Conservation (phyloP, 2,329 filamentous ascomycete genomes). For the Teratosphaeria zuluensis region DNA sequence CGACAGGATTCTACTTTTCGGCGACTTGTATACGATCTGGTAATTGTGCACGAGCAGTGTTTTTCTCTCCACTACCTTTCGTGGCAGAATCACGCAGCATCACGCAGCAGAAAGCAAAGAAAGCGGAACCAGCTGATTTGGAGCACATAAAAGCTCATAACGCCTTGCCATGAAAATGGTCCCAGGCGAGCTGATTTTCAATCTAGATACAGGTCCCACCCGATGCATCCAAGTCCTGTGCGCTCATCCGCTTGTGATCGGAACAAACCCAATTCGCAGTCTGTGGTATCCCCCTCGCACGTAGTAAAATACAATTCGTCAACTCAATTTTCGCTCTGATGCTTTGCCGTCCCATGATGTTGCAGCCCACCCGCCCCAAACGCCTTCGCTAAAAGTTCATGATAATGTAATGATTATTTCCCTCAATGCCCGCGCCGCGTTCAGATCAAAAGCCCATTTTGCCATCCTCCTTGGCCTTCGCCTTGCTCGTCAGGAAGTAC, state of each 20-base stretch:
- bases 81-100: too few relatives aligned
- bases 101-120: background rate
- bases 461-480: background rate
- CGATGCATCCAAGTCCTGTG: background rate
- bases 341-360: background rate
- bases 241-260: background rate
- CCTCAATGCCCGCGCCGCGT: background rate
- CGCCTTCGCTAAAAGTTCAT: background rate
- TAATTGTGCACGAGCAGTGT: too few relatives aligned
- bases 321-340: background rate
- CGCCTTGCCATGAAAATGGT: background rate
- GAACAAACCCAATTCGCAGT: background rate
- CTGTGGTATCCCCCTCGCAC: background rate
- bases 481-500: background rate
- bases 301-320: background rate
- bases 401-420: background rate
- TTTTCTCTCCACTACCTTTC: too few relatives aligned
- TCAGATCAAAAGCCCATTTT: background rate
- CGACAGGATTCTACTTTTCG: background rate
- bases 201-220: background rate
- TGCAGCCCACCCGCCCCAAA: background rate
- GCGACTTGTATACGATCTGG: background rate
- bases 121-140: too few relatives aligned
- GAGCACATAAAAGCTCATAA: background rate
- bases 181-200: background rate